Evolutionary conservation across 345 rosid species (phyloP).

Genomic region (Heritiera fomes): DNA sequence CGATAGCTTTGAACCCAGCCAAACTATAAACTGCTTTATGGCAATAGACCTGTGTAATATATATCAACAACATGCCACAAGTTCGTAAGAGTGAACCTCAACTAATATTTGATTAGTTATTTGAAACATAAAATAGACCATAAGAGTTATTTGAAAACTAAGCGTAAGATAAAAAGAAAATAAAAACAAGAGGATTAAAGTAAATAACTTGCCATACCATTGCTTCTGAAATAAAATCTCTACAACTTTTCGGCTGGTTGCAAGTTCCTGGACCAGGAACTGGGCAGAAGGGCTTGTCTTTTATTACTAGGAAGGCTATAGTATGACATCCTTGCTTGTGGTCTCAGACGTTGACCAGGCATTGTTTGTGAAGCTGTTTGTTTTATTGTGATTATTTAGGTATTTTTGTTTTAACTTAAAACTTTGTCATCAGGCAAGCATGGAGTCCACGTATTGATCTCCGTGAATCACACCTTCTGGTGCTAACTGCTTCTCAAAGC

Average conservation of each 20-base stretch:
- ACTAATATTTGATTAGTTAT: background rate
- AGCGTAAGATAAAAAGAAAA: background rate
- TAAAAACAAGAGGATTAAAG: background rate
- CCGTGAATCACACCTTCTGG: conserved; percentile 57
- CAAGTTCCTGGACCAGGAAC: background rate
- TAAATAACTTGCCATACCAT: conserved; percentile 3
- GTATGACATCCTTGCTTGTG: background rate
- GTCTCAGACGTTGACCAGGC: background rate
- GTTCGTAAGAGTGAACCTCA: background rate
- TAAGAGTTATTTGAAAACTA: background rate
- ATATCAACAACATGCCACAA: background rate
- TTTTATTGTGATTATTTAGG: background rate
- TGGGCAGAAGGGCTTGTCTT: no score
- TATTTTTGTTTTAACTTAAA: background rate
- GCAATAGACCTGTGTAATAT: background rate
- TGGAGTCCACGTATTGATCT: conserved; percentile 57
- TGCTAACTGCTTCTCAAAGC: conserved; percentile 55
- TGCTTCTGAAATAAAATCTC: background rate
- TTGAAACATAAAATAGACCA: background rate
- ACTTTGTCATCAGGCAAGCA: conserved; percentile 45
- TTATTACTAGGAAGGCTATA: background rate
- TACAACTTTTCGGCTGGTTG: background rate
- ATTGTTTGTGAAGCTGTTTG: background rate
- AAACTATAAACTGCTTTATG: no score
- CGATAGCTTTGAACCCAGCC: background rate